Base-by-base conservation (phyloP, 345 rosid species). In the Lumnitzera littorea region DNA sequence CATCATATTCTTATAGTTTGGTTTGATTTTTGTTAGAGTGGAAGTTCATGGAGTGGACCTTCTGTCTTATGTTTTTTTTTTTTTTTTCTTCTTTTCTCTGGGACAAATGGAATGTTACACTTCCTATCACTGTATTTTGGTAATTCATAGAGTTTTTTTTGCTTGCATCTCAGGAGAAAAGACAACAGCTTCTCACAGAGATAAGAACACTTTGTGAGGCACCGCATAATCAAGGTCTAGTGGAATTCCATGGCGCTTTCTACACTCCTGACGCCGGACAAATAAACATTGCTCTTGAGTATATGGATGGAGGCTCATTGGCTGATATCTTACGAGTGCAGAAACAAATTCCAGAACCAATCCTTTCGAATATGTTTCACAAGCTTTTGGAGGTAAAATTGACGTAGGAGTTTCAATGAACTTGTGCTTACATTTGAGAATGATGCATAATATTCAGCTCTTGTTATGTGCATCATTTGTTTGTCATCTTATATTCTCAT, bases 251-350 rank as follows among this genome's bases (percentile, higher is more conserved):
- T 49, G 96, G 98, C 41, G 98, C 98, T 51, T 92, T 87, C 73
- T 92, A 92, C 70, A 78, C 84, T 73, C 96, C 98, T 0, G 96
- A 87, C 62, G 85, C 96, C 0, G 96, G 98, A 63, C 96, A 89
- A 76, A 92, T 92, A 68, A 92, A 94, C 77, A 89, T 89, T 70
- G 98, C 98, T 62, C 85, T 89, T 66, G 98, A 92, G 72, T 92
- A 87, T 67, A 89, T 92, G 98, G 85, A 89, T 74, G 98, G 94
- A 56, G 98, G 98, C 3, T 92, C 98, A 66, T 75, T 92, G 65
- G 96, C 94, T 16, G 98, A 92, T 72, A 76, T 92, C 63, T 72
- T 92, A 67, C 81, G 77, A 64, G 68, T 73, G 59, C 62, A 31
- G 66, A 81, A 78, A 80, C 74, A 64, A 66, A 78, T 89, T 53